Evolutionary conservation across 2,329 filamentous ascomycete genomes (phyloP), one percentile per base, ranked within the genome.

Genomic region (Lachnellula arida): DNA sequence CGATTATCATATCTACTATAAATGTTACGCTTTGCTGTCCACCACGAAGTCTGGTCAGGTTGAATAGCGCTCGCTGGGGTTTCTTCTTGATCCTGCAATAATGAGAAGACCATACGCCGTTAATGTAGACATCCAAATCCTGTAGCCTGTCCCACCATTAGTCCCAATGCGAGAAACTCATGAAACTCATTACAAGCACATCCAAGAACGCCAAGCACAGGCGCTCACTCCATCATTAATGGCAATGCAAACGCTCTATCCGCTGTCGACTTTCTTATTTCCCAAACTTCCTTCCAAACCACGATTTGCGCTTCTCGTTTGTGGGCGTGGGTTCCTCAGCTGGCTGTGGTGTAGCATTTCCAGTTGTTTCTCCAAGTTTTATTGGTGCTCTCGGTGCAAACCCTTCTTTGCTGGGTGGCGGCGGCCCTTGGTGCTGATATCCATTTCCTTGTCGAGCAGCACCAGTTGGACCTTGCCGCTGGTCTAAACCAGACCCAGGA

Each of bases 251-350:
- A 23, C 23, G 5, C 19, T 15, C n/a, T 9, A 12, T 7, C 14
- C 5, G 5, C 8, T 25, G n/a, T 25, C 15, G 11, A 14, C 22
- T 61, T 68, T 72, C 74, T 54, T 71, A 70, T 69, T 79, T 91
- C 78, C 88, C 94, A 72, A 96, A 94, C 54, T 86, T 81, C 65
- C 85, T 84, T 68, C 88, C 84, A 67, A 97, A 86, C 91, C 92
- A 96, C 70, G 91, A 94, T 80, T 91, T 92, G 62, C 89, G 81
- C 79, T 96, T 96, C 58, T 91, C 87, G 53, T 66, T 56, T 17
- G 48, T 57, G 4, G 60, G 53, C 17, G 51, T 46, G 46, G 57
- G 54, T 28, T 8, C 8, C 28, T 28, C 28, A 9, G 47, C 34
- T 51, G 58, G 49, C 44, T 55, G 51, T 43, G 54, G 44, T 14